Conservation (phyloP, 164 flowering plant species). For the Aristolochia contorta region DNA sequence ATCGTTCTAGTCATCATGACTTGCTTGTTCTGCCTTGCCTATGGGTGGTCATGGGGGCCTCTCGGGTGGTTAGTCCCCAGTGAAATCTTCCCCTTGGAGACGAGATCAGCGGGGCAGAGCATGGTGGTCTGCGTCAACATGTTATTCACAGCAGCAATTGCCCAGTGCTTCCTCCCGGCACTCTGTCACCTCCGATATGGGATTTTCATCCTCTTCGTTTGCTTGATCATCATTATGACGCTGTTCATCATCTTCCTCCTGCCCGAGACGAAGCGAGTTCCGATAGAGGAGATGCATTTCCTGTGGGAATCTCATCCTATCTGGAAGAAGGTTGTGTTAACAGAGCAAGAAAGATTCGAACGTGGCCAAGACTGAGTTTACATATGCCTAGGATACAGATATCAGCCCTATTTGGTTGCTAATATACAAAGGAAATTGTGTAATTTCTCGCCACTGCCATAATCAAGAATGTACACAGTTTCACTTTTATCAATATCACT, state of each 20-base stretch:
- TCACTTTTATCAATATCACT: too few species aligned
- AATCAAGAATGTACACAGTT: too few species aligned
- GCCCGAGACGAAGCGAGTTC: conserved; percentile 93
- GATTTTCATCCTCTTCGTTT: conserved; percentile 72
- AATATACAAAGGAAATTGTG: too few species aligned
- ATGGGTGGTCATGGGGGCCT: conserved; percentile 88
- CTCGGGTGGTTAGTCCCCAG: conserved; percentile 92
- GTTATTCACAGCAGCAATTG: conserved; percentile 75
- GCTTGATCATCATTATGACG: conserved; percentile 55
- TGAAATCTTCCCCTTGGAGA: conserved; percentile 87
- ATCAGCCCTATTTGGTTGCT: too few species aligned
- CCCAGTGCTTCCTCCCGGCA: conserved; percentile 67
- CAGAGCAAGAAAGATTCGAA: not conserved
- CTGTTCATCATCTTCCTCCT: conserved; percentile 63
- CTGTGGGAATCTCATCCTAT: conserved; percentile 60
- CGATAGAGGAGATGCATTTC: conserved; percentile 65
- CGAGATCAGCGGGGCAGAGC: conserved; percentile 87
- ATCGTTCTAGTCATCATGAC: conserved; percentile 52
- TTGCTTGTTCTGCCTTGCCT: conserved; percentile 38
- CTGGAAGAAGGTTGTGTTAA: conserved; percentile 44
- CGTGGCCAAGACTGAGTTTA: too few species aligned
- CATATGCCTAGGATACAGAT: too few species aligned
- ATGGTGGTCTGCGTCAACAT: conserved; percentile 78
- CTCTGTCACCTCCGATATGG: conserved; percentile 76
- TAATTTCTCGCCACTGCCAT: too few species aligned